These are phyloP conservation scores for Pseudocercospora fijiensis DNA, from an alignment of 2,329 filamentous ascomycete species.

Conservation along the genomic window DNA sequence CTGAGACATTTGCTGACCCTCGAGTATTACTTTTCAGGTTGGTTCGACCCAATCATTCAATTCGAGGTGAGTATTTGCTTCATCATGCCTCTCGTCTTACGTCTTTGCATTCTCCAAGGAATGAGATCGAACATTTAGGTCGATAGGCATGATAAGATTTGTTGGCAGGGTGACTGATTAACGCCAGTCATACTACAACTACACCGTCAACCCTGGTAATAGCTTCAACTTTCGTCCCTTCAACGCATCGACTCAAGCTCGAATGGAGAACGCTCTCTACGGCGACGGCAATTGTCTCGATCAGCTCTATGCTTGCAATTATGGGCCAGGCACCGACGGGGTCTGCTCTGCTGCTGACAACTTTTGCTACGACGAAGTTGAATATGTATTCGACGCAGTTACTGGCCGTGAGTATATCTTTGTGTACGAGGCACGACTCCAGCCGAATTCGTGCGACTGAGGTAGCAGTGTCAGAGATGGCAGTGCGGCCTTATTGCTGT, in stretches of 20 bases:
- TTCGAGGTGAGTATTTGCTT: slow-evolving; percentile 36
- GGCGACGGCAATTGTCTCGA: slow-evolving; percentile 62
- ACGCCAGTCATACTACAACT: slow-evolving; percentile 57
- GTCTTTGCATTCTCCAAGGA: neutral
- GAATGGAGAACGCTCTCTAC: slow-evolving; percentile 61
- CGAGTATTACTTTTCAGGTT: too few relatives aligned
- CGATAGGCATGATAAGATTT: neutral
- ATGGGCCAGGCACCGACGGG: slow-evolving; percentile 48
- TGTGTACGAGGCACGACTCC: too few relatives aligned
- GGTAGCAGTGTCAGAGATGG: too few relatives aligned
- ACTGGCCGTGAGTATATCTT: slow-evolving; percentile 41
- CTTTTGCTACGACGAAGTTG: slow-evolving; percentile 57
- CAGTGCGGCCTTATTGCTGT: too few relatives aligned
- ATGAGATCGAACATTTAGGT: neutral
- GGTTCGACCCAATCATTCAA: slow-evolving; percentile 56
- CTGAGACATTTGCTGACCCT: too few relatives aligned
- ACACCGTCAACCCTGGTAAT: slow-evolving; percentile 56
- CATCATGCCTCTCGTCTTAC: neutral
- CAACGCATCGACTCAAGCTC: slow-evolving; percentile 49
- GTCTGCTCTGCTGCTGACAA: slow-evolving; percentile 56
- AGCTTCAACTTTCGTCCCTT: slow-evolving; percentile 56
- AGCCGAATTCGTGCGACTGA: too few relatives aligned
- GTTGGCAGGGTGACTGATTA: neutral
- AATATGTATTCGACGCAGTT: slow-evolving; percentile 52
- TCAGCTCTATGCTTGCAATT: slow-evolving; percentile 54